Percentiles rank a stretch among this genome's conserved stretches.
These are phyloP conservation scores for Sanghuangporus baumii DNA, from an alignment of 1,284 basidiomycete genomes.

Conservation along the genomic window DNA sequence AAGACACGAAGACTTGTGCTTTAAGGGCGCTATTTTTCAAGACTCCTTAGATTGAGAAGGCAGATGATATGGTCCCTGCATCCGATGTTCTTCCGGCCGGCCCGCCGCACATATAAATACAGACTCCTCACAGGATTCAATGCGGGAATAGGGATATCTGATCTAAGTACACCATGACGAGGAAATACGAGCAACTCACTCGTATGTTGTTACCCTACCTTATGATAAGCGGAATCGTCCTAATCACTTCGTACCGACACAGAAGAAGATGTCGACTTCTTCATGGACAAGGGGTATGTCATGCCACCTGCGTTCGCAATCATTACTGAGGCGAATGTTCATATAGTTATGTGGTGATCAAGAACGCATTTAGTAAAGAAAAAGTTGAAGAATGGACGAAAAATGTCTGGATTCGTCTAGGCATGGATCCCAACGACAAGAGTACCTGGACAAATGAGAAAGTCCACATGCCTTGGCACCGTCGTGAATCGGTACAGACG, in stretches of 20 bases:
- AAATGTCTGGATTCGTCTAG: slow-evolving; percentile 47
- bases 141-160: not conserved
- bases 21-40: too few relatives aligned
- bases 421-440: slow-evolving; percentile 46
- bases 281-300: slow-evolving; percentile 44
- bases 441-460: slow-evolving; percentile 48
- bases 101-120: not conserved
- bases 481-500: slow-evolving; percentile 36
- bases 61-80: not conserved
- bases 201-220: slow-evolving; percentile 2
- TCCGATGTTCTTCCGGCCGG: slow-evolving; percentile 9
- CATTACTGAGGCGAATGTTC: not conserved
- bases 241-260: not conserved
- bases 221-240: not conserved
- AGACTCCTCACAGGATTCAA: not conserved
- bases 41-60: too few relatives aligned
- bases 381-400: slow-evolving; percentile 44
- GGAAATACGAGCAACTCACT: slow-evolving; percentile 16
- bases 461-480: slow-evolving; percentile 53
- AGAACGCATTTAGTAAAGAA: slow-evolving; percentile 46
- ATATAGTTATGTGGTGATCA: slow-evolving; percentile 38
- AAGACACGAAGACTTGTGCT: too few relatives aligned
- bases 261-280: slow-evolving; percentile 46
- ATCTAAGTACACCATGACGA: slow-evolving; percentile 1
- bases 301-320: not conserved